Conservation (phyloP, 306 rosid genomes). For the Argentina anserina region DNA sequence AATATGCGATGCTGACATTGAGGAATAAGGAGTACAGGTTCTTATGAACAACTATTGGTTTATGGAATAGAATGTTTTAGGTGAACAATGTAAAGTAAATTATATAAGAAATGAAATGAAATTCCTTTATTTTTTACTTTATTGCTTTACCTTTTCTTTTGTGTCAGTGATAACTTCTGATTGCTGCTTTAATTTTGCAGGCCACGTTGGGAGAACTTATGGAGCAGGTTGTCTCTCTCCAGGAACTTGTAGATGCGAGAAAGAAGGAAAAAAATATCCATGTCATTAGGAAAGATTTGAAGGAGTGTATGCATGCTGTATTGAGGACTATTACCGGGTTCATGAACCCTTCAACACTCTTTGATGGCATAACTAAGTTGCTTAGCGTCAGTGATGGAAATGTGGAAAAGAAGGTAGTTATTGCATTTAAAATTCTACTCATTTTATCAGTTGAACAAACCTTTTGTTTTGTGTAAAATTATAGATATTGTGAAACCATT, state of each 20-base stretch:
- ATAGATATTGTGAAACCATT: not conserved
- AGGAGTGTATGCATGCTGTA: slow-evolving; percentile 53
- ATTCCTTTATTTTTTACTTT: not conserved
- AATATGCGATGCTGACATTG: not conserved
- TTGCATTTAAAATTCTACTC: not conserved
- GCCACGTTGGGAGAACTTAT: slow-evolving; percentile 52
- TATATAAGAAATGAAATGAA: not conserved
- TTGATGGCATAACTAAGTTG: slow-evolving; percentile 56
- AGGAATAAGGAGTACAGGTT: too few species aligned
- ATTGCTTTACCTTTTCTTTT: not conserved
- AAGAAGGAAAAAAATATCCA: slow-evolving; percentile 45
- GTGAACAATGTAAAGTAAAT: not conserved
- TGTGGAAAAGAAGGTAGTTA: slow-evolving; percentile 65
- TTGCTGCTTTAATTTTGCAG: slow-evolving; percentile 37
- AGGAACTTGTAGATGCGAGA: slow-evolving; percentile 56
- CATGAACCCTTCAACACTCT: slow-evolving; percentile 64
- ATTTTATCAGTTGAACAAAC: not conserved
- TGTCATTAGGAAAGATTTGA: slow-evolving; percentile 54
- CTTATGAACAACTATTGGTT: not conserved
- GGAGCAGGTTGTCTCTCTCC: slow-evolving; percentile 61
- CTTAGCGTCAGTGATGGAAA: slow-evolving; percentile 52
- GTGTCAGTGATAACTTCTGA: not conserved
- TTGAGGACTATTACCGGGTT: slow-evolving; percentile 43
- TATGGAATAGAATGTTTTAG: not conserved
- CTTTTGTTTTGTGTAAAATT: not conserved